Percentiles rank a stretch among this genome's conserved stretches.
phyloP scores from a whole-genome alignment of 345 rosid species.

The Eucalyptus sp. region DNA sequence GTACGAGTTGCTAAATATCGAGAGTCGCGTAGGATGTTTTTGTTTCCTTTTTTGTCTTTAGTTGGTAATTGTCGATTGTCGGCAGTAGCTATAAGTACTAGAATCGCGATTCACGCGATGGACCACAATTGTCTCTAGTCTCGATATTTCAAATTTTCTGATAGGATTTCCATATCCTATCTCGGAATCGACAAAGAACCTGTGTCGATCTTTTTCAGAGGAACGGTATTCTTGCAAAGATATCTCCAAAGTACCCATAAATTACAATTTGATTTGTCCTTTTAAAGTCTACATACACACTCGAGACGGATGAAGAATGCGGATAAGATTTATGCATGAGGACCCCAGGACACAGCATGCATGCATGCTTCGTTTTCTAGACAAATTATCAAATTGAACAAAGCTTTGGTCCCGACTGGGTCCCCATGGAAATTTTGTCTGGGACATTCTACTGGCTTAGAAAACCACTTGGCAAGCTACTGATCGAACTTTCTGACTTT shows the following conservation, averaged over 20 bases:
- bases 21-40: not conserved
- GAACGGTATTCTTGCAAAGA: not conserved
- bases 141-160: not conserved
- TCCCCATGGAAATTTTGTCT: not conserved
- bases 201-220: not conserved
- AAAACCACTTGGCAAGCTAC: not conserved
- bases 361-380: not conserved
- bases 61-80: not conserved
- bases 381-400: not conserved
- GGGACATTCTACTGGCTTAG: not conserved
- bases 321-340: not conserved
- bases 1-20: not conserved
- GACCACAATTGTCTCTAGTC: not conserved
- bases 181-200: not conserved
- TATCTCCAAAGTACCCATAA: not conserved
- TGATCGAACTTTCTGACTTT: not conserved
- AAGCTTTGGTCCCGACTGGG: not conserved
- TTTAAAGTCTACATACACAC: not conserved
- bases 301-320: not conserved
- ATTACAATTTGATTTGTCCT: not conserved
- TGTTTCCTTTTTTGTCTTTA: not conserved
- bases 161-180: not conserved
- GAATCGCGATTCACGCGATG: not conserved
- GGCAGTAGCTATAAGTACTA: not conserved
- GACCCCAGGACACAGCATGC: not conserved